A percentile compares a stretch with the other conserved stretches of the same genome.
Evolutionary conservation across 2,329 filamentous ascomycete genomes (phyloP).

Genomic region (Aspergillus pseudoviridinutans): DNA sequence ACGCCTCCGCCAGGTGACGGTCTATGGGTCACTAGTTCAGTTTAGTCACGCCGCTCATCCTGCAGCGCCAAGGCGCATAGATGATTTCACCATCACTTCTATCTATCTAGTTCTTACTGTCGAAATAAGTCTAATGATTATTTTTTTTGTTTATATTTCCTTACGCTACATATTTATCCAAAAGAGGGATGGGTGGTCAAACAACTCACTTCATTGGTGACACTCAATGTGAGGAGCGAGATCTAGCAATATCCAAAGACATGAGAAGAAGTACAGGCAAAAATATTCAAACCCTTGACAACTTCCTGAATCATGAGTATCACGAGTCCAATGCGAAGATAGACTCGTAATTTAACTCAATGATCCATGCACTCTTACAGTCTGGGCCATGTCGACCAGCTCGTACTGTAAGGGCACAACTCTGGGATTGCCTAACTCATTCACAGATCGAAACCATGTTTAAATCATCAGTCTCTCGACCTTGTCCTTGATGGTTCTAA

Average conservation of each 20-base stretch:
- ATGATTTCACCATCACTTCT: background rate
- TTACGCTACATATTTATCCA: background rate
- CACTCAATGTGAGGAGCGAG: background rate
- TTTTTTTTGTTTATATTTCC: background rate
- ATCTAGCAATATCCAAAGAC: background rate
- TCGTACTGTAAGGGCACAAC: background rate
- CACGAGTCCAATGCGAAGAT: background rate
- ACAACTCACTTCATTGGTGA: background rate
- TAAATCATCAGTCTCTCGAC: constrained; percentile 94
- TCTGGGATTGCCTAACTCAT: background rate
- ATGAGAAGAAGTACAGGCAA: background rate
- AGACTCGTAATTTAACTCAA: background rate
- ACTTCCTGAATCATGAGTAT: background rate
- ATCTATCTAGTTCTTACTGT: too few species aligned
- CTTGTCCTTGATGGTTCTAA: constrained; percentile 86
- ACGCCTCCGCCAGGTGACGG: background rate
- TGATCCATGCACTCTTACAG: background rate
- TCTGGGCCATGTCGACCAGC: background rate
- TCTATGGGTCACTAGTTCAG: background rate
- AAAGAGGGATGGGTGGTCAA: background rate
- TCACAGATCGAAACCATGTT: constrained; percentile 19
- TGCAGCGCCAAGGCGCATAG: background rate
- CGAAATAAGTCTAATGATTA: background rate
- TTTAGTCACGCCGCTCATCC: background rate
- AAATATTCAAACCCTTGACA: background rate